Evolutionary conservation across 306 rosid species (phyloP).

Genomic region (Elaeagnus macrophylla): DNA sequence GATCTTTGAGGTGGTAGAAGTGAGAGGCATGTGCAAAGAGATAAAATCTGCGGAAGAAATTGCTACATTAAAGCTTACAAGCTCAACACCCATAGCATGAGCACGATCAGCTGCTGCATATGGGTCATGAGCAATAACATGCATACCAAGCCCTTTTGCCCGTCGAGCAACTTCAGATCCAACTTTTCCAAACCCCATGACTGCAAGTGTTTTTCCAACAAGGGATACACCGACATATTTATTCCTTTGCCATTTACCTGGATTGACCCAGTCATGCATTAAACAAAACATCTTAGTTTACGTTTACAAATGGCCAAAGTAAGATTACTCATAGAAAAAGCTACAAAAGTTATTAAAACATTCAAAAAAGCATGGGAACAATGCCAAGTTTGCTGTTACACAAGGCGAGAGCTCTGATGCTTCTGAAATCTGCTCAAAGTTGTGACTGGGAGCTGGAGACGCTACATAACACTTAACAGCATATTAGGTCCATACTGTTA

Average conservation of each 20-base stretch:
- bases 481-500: too few relatives aligned
- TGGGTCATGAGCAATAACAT: conserved; percentile 90
- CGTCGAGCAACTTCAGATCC: conserved; percentile 97
- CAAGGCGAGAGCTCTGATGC: not conserved
- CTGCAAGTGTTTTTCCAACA: conserved; percentile 90
- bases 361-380: not conserved
- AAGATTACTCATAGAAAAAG: not conserved
- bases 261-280: conserved; percentile 4
- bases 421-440: too few relatives aligned
- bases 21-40: conserved; percentile 96
- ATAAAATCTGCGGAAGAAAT: conserved; percentile 81
- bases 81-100: conserved; percentile 92
- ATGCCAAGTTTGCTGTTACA: not conserved
- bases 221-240: conserved; percentile 96
- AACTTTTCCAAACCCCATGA: conserved; percentile 97
- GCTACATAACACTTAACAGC: too few relatives aligned
- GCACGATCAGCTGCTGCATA: conserved; percentile 98
- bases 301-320: not conserved
- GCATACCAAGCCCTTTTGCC: conserved; percentile 98
- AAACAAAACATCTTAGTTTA: conserved; percentile 3
- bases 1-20: conserved; percentile 69
- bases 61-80: conserved; percentile 88
- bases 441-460: too few relatives aligned
- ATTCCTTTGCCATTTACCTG: conserved; percentile 88
- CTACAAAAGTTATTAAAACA: not conserved